These are phyloP conservation scores for Trichosporon sp. DNA, from an alignment of 1,284 basidiomycete genomes.

Conservation along the genomic window DNA sequence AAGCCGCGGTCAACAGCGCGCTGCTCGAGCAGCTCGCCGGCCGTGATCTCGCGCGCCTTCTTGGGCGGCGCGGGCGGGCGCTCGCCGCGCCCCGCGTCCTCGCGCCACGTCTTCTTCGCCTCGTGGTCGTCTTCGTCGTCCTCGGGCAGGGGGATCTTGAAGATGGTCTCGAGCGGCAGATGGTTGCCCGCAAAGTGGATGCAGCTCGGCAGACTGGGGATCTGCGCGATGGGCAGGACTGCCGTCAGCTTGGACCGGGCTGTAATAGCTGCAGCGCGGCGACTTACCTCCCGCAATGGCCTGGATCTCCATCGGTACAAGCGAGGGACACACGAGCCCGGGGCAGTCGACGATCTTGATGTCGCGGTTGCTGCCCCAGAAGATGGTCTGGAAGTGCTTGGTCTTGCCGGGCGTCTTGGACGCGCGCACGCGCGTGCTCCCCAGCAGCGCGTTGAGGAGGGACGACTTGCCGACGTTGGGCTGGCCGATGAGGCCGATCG, in stretches of 20 bases:
- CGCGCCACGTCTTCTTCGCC: constrained; percentile 42
- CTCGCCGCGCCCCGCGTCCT: not conserved
- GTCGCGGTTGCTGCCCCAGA: constrained; percentile 64
- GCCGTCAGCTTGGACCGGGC: constrained; percentile 6
- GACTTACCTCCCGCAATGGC: constrained; percentile 50
- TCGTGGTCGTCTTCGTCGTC: constrained; percentile 29
- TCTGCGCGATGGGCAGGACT: constrained; percentile 84
- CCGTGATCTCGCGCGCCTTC: constrained; percentile 37
- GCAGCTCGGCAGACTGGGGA: constrained; percentile 73
- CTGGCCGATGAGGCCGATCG: constrained; percentile 82
- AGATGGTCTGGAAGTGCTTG: constrained; percentile 88
- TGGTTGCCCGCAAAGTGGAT: constrained; percentile 64
- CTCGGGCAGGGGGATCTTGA: constrained; percentile 52
- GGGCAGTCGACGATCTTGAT: constrained; percentile 81
- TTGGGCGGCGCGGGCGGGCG: not conserved
- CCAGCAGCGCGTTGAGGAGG: constrained; percentile 82
- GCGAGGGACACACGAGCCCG: constrained; percentile 74
- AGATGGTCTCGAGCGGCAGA: constrained; percentile 71
- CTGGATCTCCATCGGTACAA: constrained; percentile 73
- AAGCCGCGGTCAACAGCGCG: constrained; percentile 72
- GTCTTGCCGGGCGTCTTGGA: constrained; percentile 93
- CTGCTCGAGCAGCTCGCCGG: constrained; percentile 66
- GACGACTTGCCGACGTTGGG: constrained; percentile 93
- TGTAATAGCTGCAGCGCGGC: not conserved
- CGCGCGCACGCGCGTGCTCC: constrained; percentile 71